Conservation (phyloP, 2,329 filamentous ascomycete genomes). For the Cladophialophora yegresii region DNA sequence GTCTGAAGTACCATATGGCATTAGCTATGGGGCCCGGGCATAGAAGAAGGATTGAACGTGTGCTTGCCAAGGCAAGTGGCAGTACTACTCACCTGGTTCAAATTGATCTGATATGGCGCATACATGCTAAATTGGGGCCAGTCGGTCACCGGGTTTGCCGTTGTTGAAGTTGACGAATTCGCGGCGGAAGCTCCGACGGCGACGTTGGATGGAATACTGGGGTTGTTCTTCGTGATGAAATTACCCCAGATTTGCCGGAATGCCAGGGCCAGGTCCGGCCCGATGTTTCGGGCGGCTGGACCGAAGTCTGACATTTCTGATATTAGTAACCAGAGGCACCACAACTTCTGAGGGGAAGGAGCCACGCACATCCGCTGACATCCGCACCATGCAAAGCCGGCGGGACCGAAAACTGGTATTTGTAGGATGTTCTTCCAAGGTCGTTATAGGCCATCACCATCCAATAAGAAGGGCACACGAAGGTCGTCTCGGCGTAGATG, state of each 20-base stretch:
- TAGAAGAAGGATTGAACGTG: not conserved
- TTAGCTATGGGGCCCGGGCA: not conserved
- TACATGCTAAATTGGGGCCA: slow-evolving; percentile 45
- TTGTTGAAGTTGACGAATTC: slow-evolving; percentile 35
- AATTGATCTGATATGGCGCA: slow-evolving; percentile 46
- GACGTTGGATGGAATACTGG: slow-evolving; percentile 43
- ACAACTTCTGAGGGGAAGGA: not conserved
- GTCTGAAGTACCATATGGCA: slow-evolving; percentile 38
- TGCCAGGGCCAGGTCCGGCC: slow-evolving; percentile 43
- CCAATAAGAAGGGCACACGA: slow-evolving; percentile 60
- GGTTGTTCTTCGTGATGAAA: slow-evolving; percentile 50
- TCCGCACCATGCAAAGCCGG: slow-evolving; percentile 59
- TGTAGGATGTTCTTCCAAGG: slow-evolving; percentile 54
- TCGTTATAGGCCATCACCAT: slow-evolving; percentile 54
- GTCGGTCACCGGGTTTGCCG: slow-evolving; percentile 23
- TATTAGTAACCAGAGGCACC: not conserved
- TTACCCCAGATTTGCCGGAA: slow-evolving; percentile 52
- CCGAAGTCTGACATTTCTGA: slow-evolving; percentile 16
- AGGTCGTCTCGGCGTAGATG: slow-evolving; percentile 58
- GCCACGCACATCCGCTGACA: slow-evolving; percentile 3
- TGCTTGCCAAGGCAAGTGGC: not conserved
- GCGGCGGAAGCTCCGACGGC: slow-evolving; percentile 35
- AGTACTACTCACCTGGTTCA: slow-evolving; percentile 42
- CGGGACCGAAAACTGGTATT: slow-evolving; percentile 56
- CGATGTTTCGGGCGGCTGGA: slow-evolving; percentile 31